Evolutionary conservation across 371 early-diverging fungal genomes (phyloP), one percentile per base, ranked within the genome.

Genomic region (Syncephalastrum racemosum): DNA sequence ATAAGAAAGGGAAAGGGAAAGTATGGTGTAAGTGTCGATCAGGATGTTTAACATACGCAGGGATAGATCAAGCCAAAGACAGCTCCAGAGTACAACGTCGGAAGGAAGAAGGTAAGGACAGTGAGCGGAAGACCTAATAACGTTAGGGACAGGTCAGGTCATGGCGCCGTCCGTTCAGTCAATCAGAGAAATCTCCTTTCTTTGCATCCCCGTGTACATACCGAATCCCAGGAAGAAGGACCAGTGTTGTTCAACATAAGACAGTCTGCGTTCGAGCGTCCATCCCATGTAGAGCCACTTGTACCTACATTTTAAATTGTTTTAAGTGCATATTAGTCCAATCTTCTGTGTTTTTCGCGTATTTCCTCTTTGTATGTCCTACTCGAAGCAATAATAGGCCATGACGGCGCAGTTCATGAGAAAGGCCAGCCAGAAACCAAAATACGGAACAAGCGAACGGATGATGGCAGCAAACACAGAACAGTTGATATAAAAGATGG

Each of bases 381-480:
- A 79, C 77, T 81, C 81, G 41, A 81, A 81, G 36, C 77, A 70
- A 52, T 82, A 82, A 62, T 73, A 82, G n/a, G 79, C 50, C 64
- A 75, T 75, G 24, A 82, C 57, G 52, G 74, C 68, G 52, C 78
- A 72, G 22, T 73, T 71, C 23, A 67, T 63, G 18, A 78, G 45
- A 36, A 79, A 76, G 3, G 79, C 68, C 1, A 71, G 20, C 0
- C 47, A 22, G 14, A 63, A 53, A 3, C 82, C 82, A 46, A 79
- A 52, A 7, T 63, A 25, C 0, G 82, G 82, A 41, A 66, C 55
- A 4, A 72, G 50, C 3, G 54, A 36, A 16, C 66, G 60, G 12
- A 80, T 43, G 16, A 76, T 12, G 8, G 63, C 45, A 4, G 67
- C 67, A 50, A 74, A 70, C 8, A 78, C 41, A 3, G 68, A 64